Evolutionary conservation across 2,329 filamentous ascomycete genomes (phyloP).

Genomic region (Aspergillus brunneoviolaceus): DNA sequence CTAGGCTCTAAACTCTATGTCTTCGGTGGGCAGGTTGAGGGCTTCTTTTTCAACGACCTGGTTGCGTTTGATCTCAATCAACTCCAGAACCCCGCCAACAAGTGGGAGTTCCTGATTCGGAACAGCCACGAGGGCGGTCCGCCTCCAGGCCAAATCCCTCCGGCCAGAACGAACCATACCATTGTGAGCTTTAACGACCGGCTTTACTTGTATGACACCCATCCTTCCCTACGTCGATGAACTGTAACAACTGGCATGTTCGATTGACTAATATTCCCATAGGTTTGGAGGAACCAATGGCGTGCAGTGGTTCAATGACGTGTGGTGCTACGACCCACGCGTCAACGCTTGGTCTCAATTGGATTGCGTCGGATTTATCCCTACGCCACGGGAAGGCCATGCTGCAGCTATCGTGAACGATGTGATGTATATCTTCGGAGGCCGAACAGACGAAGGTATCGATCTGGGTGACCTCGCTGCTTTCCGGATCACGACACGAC

Average conservation of each 20-base stretch:
- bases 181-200: constrained; percentile 90
- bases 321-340: constrained; percentile 90
- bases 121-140: constrained; percentile 63
- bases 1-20: constrained; percentile 95
- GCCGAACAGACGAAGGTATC: constrained; percentile 86
- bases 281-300: constrained; percentile 98
- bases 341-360: constrained; percentile 81
- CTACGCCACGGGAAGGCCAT: constrained; percentile 88
- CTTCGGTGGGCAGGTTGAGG: constrained; percentile 96
- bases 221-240: background rate
- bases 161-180: constrained; percentile 90
- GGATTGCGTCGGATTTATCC: constrained; percentile 97
- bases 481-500: constrained; percentile 74
- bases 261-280: constrained; percentile 8
- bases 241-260: background rate
- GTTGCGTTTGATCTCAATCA: constrained; percentile 95
- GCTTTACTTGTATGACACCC: constrained; percentile 74
- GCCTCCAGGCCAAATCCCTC: constrained; percentile 68
- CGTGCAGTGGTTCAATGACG: constrained; percentile 96
- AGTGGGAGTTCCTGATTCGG: constrained; percentile 88
- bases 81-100: constrained; percentile 83
- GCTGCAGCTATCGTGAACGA: constrained; percentile 91
- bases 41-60: constrained; percentile 96
- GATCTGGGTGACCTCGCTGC: constrained; percentile 93
- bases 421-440: constrained; percentile 99